A percentile compares a stretch with the other conserved stretches of the same genome.
Evolutionary conservation across 2,329 filamentous ascomycete species (phyloP).

Genomic region (Aspergillus pseudoviridinutans): DNA sequence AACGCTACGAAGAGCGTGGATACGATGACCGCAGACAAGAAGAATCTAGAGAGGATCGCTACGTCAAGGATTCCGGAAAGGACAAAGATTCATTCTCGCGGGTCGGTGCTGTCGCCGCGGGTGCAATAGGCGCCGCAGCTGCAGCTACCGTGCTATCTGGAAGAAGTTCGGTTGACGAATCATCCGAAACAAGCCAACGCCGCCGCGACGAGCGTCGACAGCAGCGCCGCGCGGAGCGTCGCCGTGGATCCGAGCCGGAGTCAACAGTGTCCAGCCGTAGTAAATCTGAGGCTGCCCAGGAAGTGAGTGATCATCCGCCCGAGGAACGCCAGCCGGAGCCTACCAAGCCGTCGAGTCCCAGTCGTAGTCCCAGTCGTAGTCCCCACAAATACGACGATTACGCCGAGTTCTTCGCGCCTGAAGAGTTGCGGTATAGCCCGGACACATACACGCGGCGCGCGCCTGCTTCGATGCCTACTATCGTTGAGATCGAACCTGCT

Average conservation of each 20-base stretch:
- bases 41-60: slow-evolving; percentile 3
- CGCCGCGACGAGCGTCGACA: slow-evolving; percentile 36
- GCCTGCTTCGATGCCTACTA: slow-evolving; percentile 21
- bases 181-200: slow-evolving; percentile 28
- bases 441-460: slow-evolving; percentile 31
- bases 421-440: slow-evolving; percentile 36
- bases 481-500: slow-evolving; percentile 30
- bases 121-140: slow-evolving; percentile 47
- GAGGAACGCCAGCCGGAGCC: slow-evolving; percentile 11
- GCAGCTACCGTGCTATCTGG: slow-evolving; percentile 41
- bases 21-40: slow-evolving; percentile 14
- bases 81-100: slow-evolving; percentile 32
- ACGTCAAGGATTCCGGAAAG: slow-evolving; percentile 10
- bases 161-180: slow-evolving; percentile 23
- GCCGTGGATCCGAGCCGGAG: slow-evolving; percentile 21
- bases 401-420: slow-evolving; percentile 39
- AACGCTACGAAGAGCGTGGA: slow-evolving; percentile 20
- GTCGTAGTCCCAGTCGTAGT: slow-evolving; percentile 15
- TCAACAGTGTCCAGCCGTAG: slow-evolving; percentile 22
- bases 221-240: slow-evolving; percentile 39
- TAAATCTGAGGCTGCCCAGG: slow-evolving; percentile 17
- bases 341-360: slow-evolving; percentile 26
- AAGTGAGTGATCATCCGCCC: slow-evolving; percentile 16
- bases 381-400: slow-evolving; percentile 41
- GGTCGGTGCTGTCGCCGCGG: slow-evolving; percentile 44